Evolutionary conservation across 2,329 filamentous ascomycete species (phyloP).

Genomic region (Fusarium nodosum): DNA sequence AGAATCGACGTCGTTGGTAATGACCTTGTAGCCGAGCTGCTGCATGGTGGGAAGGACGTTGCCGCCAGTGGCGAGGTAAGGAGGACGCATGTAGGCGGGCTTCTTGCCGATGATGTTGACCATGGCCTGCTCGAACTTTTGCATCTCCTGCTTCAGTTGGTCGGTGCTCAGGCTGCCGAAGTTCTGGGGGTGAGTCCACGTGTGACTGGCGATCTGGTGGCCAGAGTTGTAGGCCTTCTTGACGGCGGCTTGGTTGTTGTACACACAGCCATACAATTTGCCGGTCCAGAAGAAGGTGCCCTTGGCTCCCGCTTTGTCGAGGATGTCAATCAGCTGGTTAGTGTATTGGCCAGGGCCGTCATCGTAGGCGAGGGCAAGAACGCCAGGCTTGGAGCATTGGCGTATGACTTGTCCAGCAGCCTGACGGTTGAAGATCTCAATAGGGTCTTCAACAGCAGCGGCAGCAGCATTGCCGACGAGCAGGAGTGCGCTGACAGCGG

Average conservation of each 20-base stretch:
- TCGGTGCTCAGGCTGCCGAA: slow-evolving; percentile 57
- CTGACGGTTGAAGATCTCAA: slow-evolving; percentile 58
- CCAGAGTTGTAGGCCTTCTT: slow-evolving; percentile 65
- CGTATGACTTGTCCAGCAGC: slow-evolving; percentile 60
- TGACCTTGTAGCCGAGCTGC: slow-evolving; percentile 69
- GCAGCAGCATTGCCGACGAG: slow-evolving; percentile 50
- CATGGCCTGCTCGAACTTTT: slow-evolving; percentile 63
- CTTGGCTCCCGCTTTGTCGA: slow-evolving; percentile 63
- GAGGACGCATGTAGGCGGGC: slow-evolving; percentile 65
- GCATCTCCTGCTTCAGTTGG: slow-evolving; percentile 63
- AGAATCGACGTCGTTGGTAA: slow-evolving; percentile 72
- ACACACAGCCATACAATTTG: slow-evolving; percentile 65
- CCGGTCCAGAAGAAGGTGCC: slow-evolving; percentile 69
- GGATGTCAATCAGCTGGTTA: slow-evolving; percentile 62
- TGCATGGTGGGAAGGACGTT: slow-evolving; percentile 59
- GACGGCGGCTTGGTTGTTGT: slow-evolving; percentile 65
- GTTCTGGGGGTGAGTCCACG: slow-evolving; percentile 64
- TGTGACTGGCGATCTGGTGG: slow-evolving; percentile 68
- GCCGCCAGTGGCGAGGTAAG: slow-evolving; percentile 63
- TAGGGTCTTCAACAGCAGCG: slow-evolving; percentile 54
- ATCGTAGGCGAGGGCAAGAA: slow-evolving; percentile 67
- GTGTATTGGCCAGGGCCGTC: slow-evolving; percentile 67
- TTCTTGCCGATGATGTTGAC: slow-evolving; percentile 65
- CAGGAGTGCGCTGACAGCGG: slow-evolving; percentile 20
- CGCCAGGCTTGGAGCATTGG: slow-evolving; percentile 59